Evolutionary conservation across 139 green algal species (phyloP).

Genomic region (Chlorella ohadii): DNA sequence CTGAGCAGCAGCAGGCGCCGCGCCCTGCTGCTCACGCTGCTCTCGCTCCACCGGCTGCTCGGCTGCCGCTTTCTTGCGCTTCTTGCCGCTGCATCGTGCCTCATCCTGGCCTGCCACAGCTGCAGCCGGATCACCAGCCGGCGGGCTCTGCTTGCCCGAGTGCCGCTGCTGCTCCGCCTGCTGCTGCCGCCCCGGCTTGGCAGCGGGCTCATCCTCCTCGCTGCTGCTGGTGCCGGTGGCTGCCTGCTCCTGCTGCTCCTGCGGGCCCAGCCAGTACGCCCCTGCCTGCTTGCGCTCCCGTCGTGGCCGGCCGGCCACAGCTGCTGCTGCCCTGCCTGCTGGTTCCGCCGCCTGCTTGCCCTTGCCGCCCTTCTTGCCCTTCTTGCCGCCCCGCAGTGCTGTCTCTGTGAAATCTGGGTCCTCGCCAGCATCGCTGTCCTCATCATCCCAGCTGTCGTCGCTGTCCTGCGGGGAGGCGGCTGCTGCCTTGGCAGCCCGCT

Average conservation of each 20-base stretch:
- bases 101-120: neutral
- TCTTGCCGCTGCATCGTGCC: neutral
- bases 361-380: neutral
- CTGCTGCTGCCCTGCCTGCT: neutral
- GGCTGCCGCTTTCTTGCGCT: conserved; percentile 7
- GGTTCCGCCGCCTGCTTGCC: neutral
- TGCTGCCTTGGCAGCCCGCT: neutral
- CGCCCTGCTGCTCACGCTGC: neutral
- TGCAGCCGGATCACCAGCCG: neutral
- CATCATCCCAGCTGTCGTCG: conserved; percentile 14
- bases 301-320: neutral
- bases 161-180: neutral
- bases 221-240: neutral
- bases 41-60: neutral
- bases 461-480: neutral
- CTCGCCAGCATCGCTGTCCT: neutral
- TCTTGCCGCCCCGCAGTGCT: neutral
- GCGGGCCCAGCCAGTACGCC: conserved; percentile 4
- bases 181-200: neutral
- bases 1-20: no score
- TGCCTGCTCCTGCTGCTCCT: neutral
- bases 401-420: conserved; percentile 24
- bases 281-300: conserved; percentile 32
- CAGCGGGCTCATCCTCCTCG: neutral
- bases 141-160: neutral